These are phyloP conservation scores for Jatropha multifida DNA, from an alignment of 441 rosid species.

Conservation along the genomic window DNA sequence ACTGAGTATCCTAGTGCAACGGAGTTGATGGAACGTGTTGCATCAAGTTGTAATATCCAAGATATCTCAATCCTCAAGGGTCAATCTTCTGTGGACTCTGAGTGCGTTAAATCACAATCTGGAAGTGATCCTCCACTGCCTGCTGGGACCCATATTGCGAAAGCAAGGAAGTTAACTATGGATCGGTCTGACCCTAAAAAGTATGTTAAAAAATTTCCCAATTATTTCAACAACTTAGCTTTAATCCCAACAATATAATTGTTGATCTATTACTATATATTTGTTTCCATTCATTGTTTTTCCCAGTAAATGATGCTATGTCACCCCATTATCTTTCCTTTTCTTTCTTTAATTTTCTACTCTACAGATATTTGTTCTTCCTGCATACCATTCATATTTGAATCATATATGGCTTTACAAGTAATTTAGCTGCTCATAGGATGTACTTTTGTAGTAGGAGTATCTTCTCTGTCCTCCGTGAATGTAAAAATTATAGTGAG, in stretches of 20 bases:
- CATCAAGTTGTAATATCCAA: slow-evolving; percentile 48
- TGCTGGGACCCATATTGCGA: slow-evolving; percentile 72
- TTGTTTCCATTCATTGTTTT: neutral
- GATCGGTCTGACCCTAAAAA: slow-evolving; percentile 82
- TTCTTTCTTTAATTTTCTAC: neutral
- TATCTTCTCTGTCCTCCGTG: neutral
- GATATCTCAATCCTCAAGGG: slow-evolving; percentile 59
- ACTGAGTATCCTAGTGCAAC: slow-evolving; percentile 41
- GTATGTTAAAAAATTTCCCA: slow-evolving; percentile 42
- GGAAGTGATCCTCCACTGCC: slow-evolving; percentile 53
- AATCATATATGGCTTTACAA: neutral
- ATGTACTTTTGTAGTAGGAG: neutral
- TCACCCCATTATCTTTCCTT: neutral
- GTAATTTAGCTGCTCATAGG: neutral
- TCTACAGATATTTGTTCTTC: neutral
- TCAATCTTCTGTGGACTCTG: slow-evolving; percentile 65
- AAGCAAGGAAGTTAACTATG: slow-evolving; percentile 73
- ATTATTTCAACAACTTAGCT: neutral
- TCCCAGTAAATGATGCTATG: neutral
- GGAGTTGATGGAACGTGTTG: slow-evolving; percentile 50
- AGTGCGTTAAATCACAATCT: slow-evolving; percentile 58
- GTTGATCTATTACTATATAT: neutral
- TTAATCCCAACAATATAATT: neutral
- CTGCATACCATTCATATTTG: neutral
- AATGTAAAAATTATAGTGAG: neutral